A percentile compares a stretch with the other conserved stretches of the same genome.
Evolutionary conservation across 2,329 filamentous ascomycete species (phyloP).

Genomic region (Claviceps sp.): DNA sequence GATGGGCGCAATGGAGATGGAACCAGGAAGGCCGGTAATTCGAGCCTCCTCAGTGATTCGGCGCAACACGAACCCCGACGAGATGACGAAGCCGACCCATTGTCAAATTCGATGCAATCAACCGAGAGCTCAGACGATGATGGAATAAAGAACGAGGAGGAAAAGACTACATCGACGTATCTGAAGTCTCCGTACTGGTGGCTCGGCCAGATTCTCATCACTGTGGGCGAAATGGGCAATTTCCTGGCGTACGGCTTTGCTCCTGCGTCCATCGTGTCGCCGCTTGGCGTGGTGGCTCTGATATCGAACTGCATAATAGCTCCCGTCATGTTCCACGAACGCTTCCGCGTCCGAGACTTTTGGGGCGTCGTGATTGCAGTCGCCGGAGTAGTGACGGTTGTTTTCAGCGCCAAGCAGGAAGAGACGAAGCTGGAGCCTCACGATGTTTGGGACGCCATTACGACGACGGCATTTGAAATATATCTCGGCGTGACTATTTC

Average conservation of each 20-base stretch:
- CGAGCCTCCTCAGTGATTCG: conserved; percentile 19
- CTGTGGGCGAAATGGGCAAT: conserved; percentile 84
- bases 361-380: conserved; percentile 82
- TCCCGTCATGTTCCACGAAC: conserved; percentile 83
- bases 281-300: conserved; percentile 88
- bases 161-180: conserved; percentile 51
- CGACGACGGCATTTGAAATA: conserved; percentile 76
- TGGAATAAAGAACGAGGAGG: conserved; percentile 16
- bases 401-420: conserved; percentile 76
- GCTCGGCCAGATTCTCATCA: conserved; percentile 86
- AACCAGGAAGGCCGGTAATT: conserved; percentile 14
- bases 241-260: conserved; percentile 97
- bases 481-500: conserved; percentile 67
- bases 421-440: conserved; percentile 85
- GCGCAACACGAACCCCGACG: conserved; percentile 8
- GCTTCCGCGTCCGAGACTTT: conserved; percentile 71
- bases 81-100: conserved; percentile 34
- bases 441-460: conserved; percentile 82
- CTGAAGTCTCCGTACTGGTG: conserved; percentile 93
- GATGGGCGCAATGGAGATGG: conserved; percentile 10
- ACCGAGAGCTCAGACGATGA: conserved; percentile 13
- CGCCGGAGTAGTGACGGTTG: conserved; percentile 78
- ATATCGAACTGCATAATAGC: conserved; percentile 96
- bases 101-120: conserved; percentile 38
- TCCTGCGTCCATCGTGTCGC: conserved; percentile 92